Base-by-base conservation (phyloP, 1,284 basidiomycete genomes). In the Leccinum huronense region DNA sequence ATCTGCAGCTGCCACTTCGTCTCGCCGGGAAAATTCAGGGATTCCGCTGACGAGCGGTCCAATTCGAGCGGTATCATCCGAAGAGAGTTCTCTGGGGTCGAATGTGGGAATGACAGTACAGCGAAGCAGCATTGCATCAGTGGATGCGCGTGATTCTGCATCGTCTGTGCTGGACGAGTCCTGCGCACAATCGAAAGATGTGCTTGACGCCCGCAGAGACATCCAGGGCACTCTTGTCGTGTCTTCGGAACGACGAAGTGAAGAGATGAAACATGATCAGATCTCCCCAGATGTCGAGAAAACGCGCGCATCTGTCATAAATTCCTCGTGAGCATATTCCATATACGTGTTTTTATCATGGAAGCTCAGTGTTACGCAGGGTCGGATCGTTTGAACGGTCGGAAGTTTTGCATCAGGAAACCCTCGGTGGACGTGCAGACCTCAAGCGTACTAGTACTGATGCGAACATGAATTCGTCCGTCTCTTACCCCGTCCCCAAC, bases 361-460 rank as follows among this genome's bases (percentile, higher is more conserved):
- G 51, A 45, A 55, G 6, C 57, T 68, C 34, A 70, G 23, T 7
- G 5, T n/a, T 31, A 3, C n/a, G 16, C 33, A 68, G 67, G 31
- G 34, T 56, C 9, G 57, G 34, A 23, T 51, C 27, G 23, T 51
- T 56, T 42, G 13, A 45, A 2, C 6, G 30, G 3, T 33, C 31
- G 1, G 38, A 40, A 6, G 7, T 3, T 14, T 58, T 23, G n/a
- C 5, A 30, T 33, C 51, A 16, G 3, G 40, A 14, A 9, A 40
- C n/a, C 16, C 1, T 16, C 1, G 16, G 6, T 13, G 58, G 33
- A 30, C 45, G 2, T 7, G 3, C 33, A 16, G 14, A 45, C 5
- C n/a, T 30, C 42, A 14, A 65, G 57, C 10, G 2, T 23, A n/a
- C 19, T 14, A 33, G 23, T 27, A 27, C 27, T 6, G 14, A 53